Percentiles rank a stretch among this genome's conserved stretches.
phyloP scores from a whole-genome alignment of 768 basidiomycete species.

The Phanerodontia chrysosporium region DNA sequence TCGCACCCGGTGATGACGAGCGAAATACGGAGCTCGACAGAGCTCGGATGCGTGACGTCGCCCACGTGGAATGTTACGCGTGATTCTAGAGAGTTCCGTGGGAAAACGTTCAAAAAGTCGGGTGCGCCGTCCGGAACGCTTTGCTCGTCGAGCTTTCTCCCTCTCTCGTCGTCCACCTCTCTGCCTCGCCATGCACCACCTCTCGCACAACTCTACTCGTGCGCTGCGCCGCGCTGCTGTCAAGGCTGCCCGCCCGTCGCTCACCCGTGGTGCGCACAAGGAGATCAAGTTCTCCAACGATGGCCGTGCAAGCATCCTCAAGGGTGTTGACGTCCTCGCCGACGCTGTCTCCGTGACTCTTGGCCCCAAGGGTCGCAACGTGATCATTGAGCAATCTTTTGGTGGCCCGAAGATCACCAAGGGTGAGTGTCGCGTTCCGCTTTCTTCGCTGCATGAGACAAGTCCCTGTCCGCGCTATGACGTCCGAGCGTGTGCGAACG shows the following conservation, averaged over 20 bases:
- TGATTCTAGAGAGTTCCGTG: conserved; percentile 31
- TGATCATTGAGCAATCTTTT: conserved; percentile 94
- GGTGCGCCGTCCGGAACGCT: not conserved
- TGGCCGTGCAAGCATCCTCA: conserved; percentile 88
- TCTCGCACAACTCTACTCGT: conserved; percentile 60
- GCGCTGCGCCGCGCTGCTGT: conserved; percentile 65
- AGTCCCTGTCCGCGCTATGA: not conserved
- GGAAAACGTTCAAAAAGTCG: conserved; percentile 23
- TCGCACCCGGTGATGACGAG: not conserved
- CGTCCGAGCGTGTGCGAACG: not conserved
- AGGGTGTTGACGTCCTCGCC: conserved; percentile 94
- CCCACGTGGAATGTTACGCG: conserved; percentile 19
- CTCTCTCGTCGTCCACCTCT: conserved; percentile 14
- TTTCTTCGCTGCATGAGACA: not conserved
- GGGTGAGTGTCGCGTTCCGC: conserved; percentile 40
- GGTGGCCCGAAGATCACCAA: conserved; percentile 95
- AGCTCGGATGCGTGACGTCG: not conserved
- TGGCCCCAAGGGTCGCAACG: conserved; percentile 97
- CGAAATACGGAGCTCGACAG: not conserved
- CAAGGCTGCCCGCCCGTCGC: conserved; percentile 39
- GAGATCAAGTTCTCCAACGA: conserved; percentile 97
- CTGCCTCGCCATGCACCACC: conserved; percentile 56
- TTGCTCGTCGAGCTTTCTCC: conserved; percentile 10
- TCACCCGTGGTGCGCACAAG: conserved; percentile 82
- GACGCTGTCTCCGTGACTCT: conserved; percentile 96